A percentile compares a stretch with the other conserved stretches of the same genome.
Evolutionary conservation across 441 rosid species (phyloP).

Genomic region (Populus hybrid): DNA sequence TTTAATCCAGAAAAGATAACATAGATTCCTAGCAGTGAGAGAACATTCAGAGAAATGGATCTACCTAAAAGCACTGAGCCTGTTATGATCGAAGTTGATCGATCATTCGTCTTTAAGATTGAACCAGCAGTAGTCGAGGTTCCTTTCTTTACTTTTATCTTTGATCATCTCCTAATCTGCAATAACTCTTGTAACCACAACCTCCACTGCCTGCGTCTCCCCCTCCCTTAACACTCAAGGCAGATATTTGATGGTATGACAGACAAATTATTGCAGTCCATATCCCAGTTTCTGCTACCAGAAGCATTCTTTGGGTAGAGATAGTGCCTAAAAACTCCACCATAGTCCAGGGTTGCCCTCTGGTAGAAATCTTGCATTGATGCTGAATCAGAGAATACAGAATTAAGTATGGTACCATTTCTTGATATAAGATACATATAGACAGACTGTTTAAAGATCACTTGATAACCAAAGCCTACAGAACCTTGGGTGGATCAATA

Average conservation of each 20-base stretch:
- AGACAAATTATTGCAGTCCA: too few species aligned
- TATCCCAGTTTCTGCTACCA: too few species aligned
- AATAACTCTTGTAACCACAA: not conserved
- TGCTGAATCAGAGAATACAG: not conserved
- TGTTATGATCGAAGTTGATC: not conserved
- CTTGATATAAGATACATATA: slow-evolving; percentile 16
- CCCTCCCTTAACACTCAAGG: slow-evolving; percentile 20
- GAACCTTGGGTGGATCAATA: not conserved
- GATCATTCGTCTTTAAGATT: not conserved
- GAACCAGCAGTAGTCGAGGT: not conserved
- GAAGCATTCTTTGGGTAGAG: slow-evolving; percentile 21
- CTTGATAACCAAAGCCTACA: not conserved
- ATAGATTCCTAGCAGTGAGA: not conserved
- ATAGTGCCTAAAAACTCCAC: slow-evolving; percentile 7
- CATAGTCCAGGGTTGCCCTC: not conserved
- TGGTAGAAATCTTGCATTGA: not conserved
- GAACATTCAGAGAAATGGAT: slow-evolving; percentile 13
- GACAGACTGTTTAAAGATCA: slow-evolving; percentile 29
- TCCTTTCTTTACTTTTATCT: slow-evolving; percentile 20
- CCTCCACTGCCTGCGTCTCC: slow-evolving; percentile 12
- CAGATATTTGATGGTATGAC: too few species aligned
- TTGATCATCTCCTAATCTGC: slow-evolving; percentile 16
- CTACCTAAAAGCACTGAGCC: slow-evolving; percentile 27
- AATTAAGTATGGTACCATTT: not conserved
- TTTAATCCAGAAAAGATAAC: not conserved